These are phyloP conservation scores for Heracleum sosnowskyi DNA, from an alignment of 129 eudicot species.

Conservation along the genomic window DNA sequence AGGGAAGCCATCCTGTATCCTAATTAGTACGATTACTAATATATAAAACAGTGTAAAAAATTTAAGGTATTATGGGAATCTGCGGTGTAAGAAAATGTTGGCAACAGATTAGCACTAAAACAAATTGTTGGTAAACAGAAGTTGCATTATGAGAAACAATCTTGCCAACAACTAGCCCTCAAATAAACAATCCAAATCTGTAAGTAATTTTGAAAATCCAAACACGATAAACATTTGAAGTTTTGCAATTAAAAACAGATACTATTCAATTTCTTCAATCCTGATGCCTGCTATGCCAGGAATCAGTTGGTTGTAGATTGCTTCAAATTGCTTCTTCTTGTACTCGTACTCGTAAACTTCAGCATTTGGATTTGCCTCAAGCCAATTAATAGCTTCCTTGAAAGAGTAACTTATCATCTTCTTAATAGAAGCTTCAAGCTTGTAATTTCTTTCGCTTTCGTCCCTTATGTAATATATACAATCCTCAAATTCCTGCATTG, in stretches of 20 bases:
- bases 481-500: neutral
- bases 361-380: neutral
- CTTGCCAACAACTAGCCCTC: no score
- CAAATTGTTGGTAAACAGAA: no score
- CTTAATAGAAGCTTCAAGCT: neutral
- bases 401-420: neutral
- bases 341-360: neutral
- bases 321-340: neutral
- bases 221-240: no score
- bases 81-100: no score
- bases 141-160: no score
- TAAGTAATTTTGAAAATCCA: no score
- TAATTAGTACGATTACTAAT: no score
- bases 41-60: no score
- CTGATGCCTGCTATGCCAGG: neutral
- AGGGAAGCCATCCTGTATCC: no score
- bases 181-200: no score
- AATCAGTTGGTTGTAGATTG: neutral
- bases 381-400: neutral
- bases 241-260: neutral
- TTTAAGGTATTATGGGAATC: no score
- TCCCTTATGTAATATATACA: neutral
- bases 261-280: neutral
- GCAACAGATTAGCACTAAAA: no score
- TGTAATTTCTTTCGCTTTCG: neutral